Evolutionary conservation across 2,329 filamentous ascomycete species (phyloP).

Genomic region (Beauveria sp.): DNA sequence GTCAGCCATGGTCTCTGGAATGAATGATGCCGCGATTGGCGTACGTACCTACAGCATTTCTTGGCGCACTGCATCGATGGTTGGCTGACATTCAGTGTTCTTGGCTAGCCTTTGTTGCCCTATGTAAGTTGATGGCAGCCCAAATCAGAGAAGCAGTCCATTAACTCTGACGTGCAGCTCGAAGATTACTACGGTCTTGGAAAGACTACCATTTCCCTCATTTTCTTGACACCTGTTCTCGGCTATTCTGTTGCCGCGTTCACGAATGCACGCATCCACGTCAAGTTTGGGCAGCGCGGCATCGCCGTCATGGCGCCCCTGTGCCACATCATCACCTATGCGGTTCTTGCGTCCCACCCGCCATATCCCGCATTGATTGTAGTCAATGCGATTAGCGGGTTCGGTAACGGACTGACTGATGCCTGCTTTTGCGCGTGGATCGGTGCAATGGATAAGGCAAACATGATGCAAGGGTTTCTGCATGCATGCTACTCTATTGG

Average conservation of each 20-base stretch:
- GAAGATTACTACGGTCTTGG: conserved; percentile 53
- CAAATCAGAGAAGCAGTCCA: background rate
- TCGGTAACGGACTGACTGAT: conserved; percentile 58
- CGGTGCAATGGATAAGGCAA: conserved; percentile 60
- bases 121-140: conserved; percentile 22
- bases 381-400: conserved; percentile 54
- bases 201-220: conserved; percentile 53
- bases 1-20: conserved; percentile 52
- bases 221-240: conserved; percentile 56
- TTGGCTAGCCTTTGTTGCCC: conserved; percentile 31
- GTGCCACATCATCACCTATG: conserved; percentile 55
- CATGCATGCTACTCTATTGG: conserved; percentile 60
- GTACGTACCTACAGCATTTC: conserved; percentile 27
- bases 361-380: conserved; percentile 57
- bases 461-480: conserved; percentile 58
- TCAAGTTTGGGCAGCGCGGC: conserved; percentile 56
- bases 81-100: conserved; percentile 12
- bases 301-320: conserved; percentile 54
- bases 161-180: conserved; percentile 31
- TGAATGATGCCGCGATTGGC: conserved; percentile 56
- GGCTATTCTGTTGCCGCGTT: conserved; percentile 56
- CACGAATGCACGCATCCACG: conserved; percentile 52
- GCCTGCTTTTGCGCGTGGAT: conserved; percentile 42
- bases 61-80: too few relatives aligned
- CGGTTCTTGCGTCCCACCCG: conserved; percentile 52